Conservation (phyloP, 2,329 filamentous ascomycete genomes). For the Paradendryphiella salina region DNA sequence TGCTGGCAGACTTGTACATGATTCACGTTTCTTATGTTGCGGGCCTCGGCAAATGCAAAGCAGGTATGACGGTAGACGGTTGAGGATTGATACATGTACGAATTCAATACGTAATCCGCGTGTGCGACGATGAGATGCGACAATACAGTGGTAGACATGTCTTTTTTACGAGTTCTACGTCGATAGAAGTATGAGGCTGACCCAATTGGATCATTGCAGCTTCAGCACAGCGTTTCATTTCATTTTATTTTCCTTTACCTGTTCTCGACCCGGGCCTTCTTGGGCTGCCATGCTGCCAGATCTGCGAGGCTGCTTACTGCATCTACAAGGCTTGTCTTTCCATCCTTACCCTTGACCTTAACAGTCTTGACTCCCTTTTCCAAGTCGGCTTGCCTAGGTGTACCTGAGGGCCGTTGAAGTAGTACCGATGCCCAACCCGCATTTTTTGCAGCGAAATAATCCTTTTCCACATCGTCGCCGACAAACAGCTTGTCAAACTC, state of each 20-base stretch:
- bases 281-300: not conserved
- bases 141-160: not conserved
- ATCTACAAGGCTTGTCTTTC: not conserved
- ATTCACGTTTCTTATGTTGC: constrained; percentile 7
- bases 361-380: not conserved
- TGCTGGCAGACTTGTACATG: constrained; percentile 12
- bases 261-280: too few relatives aligned
- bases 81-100: not conserved
- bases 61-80: not conserved
- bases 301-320: not conserved
- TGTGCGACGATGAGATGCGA: not conserved
- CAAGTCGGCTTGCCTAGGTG: not conserved
- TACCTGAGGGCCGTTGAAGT: constrained; percentile 37
- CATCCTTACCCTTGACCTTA: not conserved
- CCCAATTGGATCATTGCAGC: too few relatives aligned
- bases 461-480: constrained; percentile 58
- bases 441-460: constrained; percentile 53
- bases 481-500: constrained; percentile 55
- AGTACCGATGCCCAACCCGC: constrained; percentile 56
- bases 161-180: too few relatives aligned
- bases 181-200: too few relatives aligned
- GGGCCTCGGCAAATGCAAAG: not conserved
- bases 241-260: too few relatives aligned
- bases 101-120: not conserved
- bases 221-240: too few relatives aligned